Evolutionary conservation across 2,329 filamentous ascomycete species (phyloP), one percentile per base, ranked within the genome.

Genomic region (Paradendryphiella salina): DNA sequence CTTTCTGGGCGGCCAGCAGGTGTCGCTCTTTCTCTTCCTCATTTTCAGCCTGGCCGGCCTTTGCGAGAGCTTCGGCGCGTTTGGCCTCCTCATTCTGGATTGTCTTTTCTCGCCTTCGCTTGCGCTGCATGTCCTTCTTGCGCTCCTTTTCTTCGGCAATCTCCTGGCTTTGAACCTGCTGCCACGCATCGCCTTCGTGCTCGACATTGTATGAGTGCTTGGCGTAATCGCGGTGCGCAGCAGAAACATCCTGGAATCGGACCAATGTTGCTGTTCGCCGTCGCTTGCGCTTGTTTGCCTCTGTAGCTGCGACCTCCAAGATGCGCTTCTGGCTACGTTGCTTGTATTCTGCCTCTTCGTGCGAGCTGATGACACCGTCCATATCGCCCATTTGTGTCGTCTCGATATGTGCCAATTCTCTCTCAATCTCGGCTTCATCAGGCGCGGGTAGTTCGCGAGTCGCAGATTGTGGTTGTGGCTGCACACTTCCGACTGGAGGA

Each of bases 71-170:
- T 60, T 87, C 84, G 3, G 88, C 84, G 57, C 94, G 89, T 76
- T 95, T 94, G 70, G 91, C 87, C 70, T 80, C 80, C 64, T 96
- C 93, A 64, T 95, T 88, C 5, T 91, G 93, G 52, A 95, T 88
- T 3, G 91, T 91, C 80, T 96, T 96, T 72, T 97, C 93, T 14
- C 94, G 88, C 35, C 94, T 87, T 53, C 94, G 85, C 78, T 97
- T 99, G 57, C 94, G 88, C 73, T 99, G 94, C 90, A 99, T 97
- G 69, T 99, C 94, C 78, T 99, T 99, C 79, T 99, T 99, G 59
- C 94, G 90, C 75, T 99, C 94, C 77, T 99, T 99, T 74, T 99
- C 94, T 54, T 93, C 91, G 54, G 88, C 88, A 6, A 96, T 81
- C 72, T 96, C 93, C 60, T 90, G 90, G 55, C 91, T 88, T 60